Evolutionary conservation across 345 rosid genomes (phyloP).

Genomic region (Syzygium oleosum): DNA sequence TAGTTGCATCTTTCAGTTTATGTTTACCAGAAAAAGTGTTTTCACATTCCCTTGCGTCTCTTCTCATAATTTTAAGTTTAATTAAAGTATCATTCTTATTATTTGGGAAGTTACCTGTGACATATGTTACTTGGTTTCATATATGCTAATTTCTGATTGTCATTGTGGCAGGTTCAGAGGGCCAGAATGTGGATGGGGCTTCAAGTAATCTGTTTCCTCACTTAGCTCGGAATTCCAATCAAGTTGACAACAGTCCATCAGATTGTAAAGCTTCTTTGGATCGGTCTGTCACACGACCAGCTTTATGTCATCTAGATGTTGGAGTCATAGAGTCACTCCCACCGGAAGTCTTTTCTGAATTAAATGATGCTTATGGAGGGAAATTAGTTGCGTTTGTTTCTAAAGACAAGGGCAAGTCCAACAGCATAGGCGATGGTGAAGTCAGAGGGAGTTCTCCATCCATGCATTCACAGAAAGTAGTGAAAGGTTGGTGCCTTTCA

Average conservation of each 20-base stretch:
- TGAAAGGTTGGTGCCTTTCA: constrained; percentile 16
- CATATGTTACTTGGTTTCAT: neutral
- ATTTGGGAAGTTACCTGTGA: neutral
- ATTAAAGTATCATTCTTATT: neutral
- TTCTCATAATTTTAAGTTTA: neutral
- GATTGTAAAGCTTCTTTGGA: constrained; percentile 9
- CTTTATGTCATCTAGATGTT: constrained; percentile 66
- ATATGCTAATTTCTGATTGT: neutral
- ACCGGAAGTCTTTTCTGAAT: constrained; percentile 61
- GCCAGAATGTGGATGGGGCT: constrained; percentile 15
- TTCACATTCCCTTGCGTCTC: neutral
- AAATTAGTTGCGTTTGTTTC: constrained; percentile 51
- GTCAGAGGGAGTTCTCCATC: neutral
- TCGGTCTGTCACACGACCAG: constrained; percentile 42
- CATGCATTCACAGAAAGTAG: constrained; percentile 2
- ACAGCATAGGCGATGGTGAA: constrained; percentile 4
- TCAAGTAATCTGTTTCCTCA: constrained; percentile 15
- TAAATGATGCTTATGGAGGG: constrained; percentile 78
- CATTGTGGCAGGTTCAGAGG: constrained; percentile 31
- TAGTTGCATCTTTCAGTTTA: neutral
- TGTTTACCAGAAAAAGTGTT: neutral
- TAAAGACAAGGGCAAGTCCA: constrained; percentile 33
- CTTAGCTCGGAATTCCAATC: constrained; percentile 20
- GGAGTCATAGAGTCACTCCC: constrained; percentile 84
- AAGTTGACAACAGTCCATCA: constrained; percentile 19